Evolutionary conservation across 345 rosid species (phyloP).

Genomic region (Camelina sativa): DNA sequence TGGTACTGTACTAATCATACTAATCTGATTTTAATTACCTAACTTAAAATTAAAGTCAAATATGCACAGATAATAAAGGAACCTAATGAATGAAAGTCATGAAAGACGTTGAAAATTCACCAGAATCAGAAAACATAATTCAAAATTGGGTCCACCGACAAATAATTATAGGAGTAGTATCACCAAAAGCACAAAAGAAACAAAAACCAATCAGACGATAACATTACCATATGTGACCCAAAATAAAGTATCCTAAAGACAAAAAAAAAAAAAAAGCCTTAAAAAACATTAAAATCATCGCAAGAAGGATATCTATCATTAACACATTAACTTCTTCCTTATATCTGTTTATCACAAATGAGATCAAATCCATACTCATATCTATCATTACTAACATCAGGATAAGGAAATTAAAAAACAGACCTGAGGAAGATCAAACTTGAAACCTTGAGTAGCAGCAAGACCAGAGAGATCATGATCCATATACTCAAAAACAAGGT

Average conservation of each 20-base stretch:
- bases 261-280: background rate
- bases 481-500: conserved; percentile 91
- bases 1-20: conserved; percentile 10
- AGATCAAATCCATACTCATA: background rate
- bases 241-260: background rate
- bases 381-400: background rate
- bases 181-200: conserved; percentile 33
- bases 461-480: conserved; percentile 95
- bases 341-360: background rate
- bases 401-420: background rate
- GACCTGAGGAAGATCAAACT: conserved; percentile 93
- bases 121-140: conserved; percentile 14
- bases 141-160: conserved; percentile 37
- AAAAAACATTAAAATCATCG: conserved; percentile 1
- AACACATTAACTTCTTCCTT: background rate
- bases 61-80: background rate
- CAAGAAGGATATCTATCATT: conserved; percentile 2
- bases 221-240: conserved; percentile 22
- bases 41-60: background rate
- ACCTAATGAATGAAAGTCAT: conserved; percentile 14
- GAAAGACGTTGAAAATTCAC: conserved; percentile 13
- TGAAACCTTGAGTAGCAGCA: conserved; percentile 66
- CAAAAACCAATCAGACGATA: conserved; percentile 32
- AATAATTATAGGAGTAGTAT: conserved; percentile 28
- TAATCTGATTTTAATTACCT: conserved; percentile 1